A percentile compares a stretch with the other conserved stretches of the same genome.
phyloP scores from a whole-genome alignment of 345 rosid species.

The Alliaria petiolata region DNA sequence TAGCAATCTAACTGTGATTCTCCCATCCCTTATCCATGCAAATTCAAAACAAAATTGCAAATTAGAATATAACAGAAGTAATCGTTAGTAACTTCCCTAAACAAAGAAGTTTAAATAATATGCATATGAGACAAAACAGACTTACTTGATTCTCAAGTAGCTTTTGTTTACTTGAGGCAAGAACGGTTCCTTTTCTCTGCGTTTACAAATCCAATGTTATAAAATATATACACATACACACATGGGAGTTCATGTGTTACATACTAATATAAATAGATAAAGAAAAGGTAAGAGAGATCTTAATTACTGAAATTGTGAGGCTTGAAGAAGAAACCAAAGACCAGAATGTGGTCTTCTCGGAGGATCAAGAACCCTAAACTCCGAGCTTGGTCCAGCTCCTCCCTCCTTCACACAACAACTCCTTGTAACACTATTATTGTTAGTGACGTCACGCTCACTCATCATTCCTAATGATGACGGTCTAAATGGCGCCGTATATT shows the following conservation, averaged over 20 bases:
- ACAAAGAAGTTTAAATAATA: background rate
- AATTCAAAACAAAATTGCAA: background rate
- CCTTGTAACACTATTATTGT: background rate
- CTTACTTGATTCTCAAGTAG: conserved; percentile 98
- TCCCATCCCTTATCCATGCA: conserved; percentile 69
- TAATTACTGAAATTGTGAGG: conserved; percentile 79
- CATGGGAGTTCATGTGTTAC: background rate
- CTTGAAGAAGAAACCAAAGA: conserved; percentile 91
- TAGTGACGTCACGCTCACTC: conserved; percentile 21
- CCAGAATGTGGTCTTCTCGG: conserved; percentile 76
- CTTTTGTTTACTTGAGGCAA: conserved; percentile 90
- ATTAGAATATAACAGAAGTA: conserved; percentile 1
- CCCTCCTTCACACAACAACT: conserved; percentile 11
- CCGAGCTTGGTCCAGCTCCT: conserved; percentile 60
- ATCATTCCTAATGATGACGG: conserved; percentile 36
- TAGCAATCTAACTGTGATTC: conserved; percentile 85
- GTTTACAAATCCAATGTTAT: conserved; percentile 23
- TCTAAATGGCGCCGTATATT: conserved; percentile 52
- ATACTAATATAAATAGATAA: background rate
- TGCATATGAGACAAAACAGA: background rate
- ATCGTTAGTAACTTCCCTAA: background rate
- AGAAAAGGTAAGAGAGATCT: background rate
- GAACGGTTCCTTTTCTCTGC: conserved; percentile 82
- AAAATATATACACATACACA: background rate
- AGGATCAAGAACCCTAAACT: conserved; percentile 72